Evolutionary conservation across 495 filamentous ascomycete species (phyloP).

Genomic region (Bombardia bombarda): DNA sequence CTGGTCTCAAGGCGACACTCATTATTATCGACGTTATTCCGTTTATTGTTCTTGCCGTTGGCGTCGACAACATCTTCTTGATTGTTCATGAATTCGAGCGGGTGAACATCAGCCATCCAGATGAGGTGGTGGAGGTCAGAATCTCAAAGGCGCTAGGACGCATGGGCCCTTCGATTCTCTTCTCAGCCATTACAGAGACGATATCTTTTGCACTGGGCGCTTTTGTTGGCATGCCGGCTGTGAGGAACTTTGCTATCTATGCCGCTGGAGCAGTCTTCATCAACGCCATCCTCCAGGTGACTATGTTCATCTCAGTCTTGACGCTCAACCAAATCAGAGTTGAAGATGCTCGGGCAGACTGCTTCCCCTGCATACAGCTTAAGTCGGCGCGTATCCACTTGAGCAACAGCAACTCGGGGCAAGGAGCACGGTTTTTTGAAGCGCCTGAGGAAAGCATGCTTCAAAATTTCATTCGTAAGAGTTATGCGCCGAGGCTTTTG

Average conservation of each 20-base stretch:
- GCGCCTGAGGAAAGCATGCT: slow-evolving; percentile 71
- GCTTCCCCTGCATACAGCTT: slow-evolving; percentile 79
- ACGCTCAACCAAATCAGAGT: slow-evolving; percentile 83
- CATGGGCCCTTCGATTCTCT: slow-evolving; percentile 94
- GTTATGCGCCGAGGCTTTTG: slow-evolving; percentile 77
- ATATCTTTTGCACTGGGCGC: slow-evolving; percentile 87
- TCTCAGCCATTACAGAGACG: slow-evolving; percentile 89
- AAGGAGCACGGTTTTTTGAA: slow-evolving; percentile 44
- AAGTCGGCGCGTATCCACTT: slow-evolving; percentile 50
- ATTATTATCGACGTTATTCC: slow-evolving; percentile 99
- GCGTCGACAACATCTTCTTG: slow-evolving; percentile 97
- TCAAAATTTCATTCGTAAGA: slow-evolving; percentile 78
- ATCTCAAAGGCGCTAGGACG: slow-evolving; percentile 79
- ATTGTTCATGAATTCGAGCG: slow-evolving; percentile 98
- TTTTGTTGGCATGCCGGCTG: slow-evolving; percentile 94
- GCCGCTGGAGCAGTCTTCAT: slow-evolving; percentile 94
- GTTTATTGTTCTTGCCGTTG: slow-evolving; percentile 90
- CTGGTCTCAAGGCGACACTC: slow-evolving; percentile 83
- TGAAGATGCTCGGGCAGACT: slow-evolving; percentile 81
- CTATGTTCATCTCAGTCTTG: slow-evolving; percentile 90
- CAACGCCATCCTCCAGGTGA: slow-evolving; percentile 90
- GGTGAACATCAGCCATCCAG: slow-evolving; percentile 80
- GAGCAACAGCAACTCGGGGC: slow-evolving; percentile 26
- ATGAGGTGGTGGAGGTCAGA: slow-evolving; percentile 74
- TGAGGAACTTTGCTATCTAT: slow-evolving; percentile 93